A percentile compares a stretch with the other conserved stretches of the same genome.
Evolutionary conservation across 345 rosid species (phyloP).

Genomic region (Noccaea caerulescens): DNA sequence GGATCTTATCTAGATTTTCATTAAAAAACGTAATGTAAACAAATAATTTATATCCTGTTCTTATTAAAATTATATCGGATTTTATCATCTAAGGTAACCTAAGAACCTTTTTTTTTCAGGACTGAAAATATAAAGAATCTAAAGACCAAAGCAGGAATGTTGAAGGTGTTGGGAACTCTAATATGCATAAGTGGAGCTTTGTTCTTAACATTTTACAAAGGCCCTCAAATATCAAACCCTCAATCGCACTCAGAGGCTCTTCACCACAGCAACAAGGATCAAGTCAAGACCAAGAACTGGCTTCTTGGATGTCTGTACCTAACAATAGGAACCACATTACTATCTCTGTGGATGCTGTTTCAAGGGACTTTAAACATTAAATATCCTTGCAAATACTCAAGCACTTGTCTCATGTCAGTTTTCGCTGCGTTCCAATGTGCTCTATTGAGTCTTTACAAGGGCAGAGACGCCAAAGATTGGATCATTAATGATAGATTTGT

Average conservation of each 20-base stretch:
- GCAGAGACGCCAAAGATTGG: constrained; percentile 49
- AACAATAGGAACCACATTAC: constrained; percentile 50
- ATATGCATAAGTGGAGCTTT: constrained; percentile 64
- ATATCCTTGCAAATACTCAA: constrained; percentile 66
- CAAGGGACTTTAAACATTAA: constrained; percentile 55
- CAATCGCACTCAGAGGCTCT: constrained; percentile 21
- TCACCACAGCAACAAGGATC: constrained; percentile 10
- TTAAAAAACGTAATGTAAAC: background rate
- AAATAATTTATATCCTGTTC: background rate
- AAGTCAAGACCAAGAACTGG: constrained; percentile 46
- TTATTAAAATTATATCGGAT: background rate
- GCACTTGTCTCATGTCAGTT: constrained; percentile 63
- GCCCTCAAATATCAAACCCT: constrained; percentile 48
- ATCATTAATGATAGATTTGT: constrained; percentile 53
- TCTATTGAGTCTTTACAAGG: constrained; percentile 49
- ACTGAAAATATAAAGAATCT: constrained; percentile 51
- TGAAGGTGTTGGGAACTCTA: constrained; percentile 58
- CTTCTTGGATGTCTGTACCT: constrained; percentile 52
- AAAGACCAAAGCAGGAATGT: constrained; percentile 52
- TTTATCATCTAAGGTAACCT: background rate
- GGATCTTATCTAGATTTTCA: background rate
- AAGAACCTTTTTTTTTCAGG: constrained; percentile 27
- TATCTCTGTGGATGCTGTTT: constrained; percentile 65
- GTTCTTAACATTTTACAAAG: constrained; percentile 59
- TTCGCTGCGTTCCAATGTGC: constrained; percentile 67